A percentile compares a stretch with the other conserved stretches of the same genome.
Conservation (phyloP, 1,139 yeast genomes). For the Yamadazyma epiphylla region DNA sequence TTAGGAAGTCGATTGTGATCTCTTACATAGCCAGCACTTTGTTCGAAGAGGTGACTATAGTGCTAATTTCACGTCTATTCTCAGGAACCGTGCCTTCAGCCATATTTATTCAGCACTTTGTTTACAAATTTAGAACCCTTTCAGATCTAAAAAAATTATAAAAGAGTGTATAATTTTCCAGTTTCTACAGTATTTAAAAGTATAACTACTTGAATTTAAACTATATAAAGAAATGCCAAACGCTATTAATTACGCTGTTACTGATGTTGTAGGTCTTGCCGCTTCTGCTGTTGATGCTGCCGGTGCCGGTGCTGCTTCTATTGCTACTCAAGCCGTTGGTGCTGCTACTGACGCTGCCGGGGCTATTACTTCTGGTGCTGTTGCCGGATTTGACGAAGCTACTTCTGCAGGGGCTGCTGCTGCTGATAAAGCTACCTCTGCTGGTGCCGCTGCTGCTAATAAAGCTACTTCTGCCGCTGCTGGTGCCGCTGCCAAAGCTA, state of each 20-base stretch:
- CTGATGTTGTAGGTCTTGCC: slow-evolving; percentile 14
- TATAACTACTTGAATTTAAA: background rate
- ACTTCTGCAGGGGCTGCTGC: slow-evolving; percentile 2
- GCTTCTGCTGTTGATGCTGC: slow-evolving; percentile 4
- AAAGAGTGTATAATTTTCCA: too few relatives aligned
- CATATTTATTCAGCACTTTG: slow-evolving; percentile 7
- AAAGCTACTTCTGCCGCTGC: slow-evolving; percentile 4
- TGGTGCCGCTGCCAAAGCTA: slow-evolving; percentile 1
- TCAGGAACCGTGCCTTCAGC: background rate
- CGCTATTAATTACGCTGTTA: slow-evolving; percentile 20
- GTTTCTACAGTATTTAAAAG: too few relatives aligned
- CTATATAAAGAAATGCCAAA: slow-evolving; percentile 12
- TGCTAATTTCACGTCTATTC: background rate
- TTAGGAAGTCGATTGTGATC: too few relatives aligned
- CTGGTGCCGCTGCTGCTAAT: slow-evolving; percentile 3
- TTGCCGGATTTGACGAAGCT: slow-evolving; percentile 1
- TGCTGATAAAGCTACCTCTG: slow-evolving; percentile 3
- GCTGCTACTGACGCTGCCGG: background rate
- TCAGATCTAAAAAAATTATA: too few relatives aligned
- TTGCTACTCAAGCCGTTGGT: slow-evolving; percentile 1
- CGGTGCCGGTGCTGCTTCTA: slow-evolving; percentile 1
- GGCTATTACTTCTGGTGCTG: background rate
- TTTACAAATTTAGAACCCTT: slow-evolving; percentile 11
- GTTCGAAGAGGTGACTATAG: too few relatives aligned
- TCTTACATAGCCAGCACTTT: too few relatives aligned